These are phyloP conservation scores for Paraphoma chrysanthemicola DNA, from an alignment of 2,329 filamentous ascomycete genomes.

Conservation along the genomic window DNA sequence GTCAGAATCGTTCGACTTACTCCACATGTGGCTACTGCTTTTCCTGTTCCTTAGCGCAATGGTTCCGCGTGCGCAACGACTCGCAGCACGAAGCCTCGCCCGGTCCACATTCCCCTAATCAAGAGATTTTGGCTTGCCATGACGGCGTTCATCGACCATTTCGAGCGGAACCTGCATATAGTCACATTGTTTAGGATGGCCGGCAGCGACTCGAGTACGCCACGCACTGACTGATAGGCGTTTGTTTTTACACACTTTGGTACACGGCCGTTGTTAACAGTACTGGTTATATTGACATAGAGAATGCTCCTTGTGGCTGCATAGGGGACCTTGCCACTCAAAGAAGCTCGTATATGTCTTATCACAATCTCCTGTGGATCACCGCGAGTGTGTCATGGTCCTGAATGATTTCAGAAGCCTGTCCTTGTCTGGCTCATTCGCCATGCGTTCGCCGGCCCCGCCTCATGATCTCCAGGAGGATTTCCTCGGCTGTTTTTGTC, in stretches of 20 bases:
- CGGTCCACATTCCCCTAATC: slow-evolving; percentile 19
- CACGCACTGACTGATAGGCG: slow-evolving; percentile 12
- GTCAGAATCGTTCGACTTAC: slow-evolving; percentile 25
- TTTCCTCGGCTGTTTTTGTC: slow-evolving; percentile 13
- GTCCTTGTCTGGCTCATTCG: slow-evolving; percentile 2
- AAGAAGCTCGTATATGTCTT: slow-evolving; percentile 4
- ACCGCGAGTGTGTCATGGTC: neutral
- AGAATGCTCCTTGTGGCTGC: neutral
- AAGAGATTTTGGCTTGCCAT: slow-evolving; percentile 14
- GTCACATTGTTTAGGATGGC: slow-evolving; percentile 27
- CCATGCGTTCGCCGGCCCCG: slow-evolving; percentile 10
- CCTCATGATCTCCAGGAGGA: slow-evolving; percentile 27
- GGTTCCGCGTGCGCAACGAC: slow-evolving; percentile 14
- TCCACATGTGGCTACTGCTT: slow-evolving; percentile 23
- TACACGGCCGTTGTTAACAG: slow-evolving; percentile 6
- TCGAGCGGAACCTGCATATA: slow-evolving; percentile 16
- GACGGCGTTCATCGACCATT: slow-evolving; percentile 10
- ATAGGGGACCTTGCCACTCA: slow-evolving; percentile 5
- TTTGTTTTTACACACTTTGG: slow-evolving; percentile 4
- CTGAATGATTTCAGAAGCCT: slow-evolving; percentile 7
- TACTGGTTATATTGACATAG: slow-evolving; percentile 9
- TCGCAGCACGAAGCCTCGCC: slow-evolving; percentile 15
- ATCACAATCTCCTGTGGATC: slow-evolving; percentile 14
- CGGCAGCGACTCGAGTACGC: slow-evolving; percentile 5
- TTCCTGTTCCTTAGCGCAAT: slow-evolving; percentile 22